Evolutionary conservation across 371 early-diverging fungal species (phyloP).

Genomic region (Mucor velutinosus): DNA sequence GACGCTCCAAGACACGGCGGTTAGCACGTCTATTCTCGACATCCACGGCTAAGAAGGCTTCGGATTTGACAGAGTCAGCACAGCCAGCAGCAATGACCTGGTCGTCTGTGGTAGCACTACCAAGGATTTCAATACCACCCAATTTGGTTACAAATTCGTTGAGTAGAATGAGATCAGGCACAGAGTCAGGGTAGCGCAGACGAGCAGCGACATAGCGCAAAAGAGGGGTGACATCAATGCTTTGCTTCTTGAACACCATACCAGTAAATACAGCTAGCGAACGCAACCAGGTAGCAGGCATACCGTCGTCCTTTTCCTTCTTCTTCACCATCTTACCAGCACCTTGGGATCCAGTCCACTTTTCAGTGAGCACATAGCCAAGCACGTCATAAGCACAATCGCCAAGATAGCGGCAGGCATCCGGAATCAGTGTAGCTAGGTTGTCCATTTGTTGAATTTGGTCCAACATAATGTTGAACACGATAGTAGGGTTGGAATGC

Average conservation of each 20-base stretch:
- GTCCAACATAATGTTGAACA: slow-evolving; percentile 75
- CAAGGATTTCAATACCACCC: slow-evolving; percentile 71
- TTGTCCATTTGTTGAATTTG: slow-evolving; percentile 88
- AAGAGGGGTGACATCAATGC: slow-evolving; percentile 64
- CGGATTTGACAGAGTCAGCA: slow-evolving; percentile 61
- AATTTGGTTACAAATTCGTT: slow-evolving; percentile 76
- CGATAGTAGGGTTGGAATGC: slow-evolving; percentile 82
- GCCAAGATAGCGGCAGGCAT: slow-evolving; percentile 84
- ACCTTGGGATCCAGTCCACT: slow-evolving; percentile 61
- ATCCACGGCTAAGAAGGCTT: slow-evolving; percentile 52
- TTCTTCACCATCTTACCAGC: slow-evolving; percentile 39
- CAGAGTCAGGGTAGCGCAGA: slow-evolving; percentile 52
- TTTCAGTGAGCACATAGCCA: slow-evolving; percentile 71
- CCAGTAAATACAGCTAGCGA: slow-evolving; percentile 77
- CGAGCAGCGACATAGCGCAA: slow-evolving; percentile 72
- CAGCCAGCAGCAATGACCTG: slow-evolving; percentile 75
- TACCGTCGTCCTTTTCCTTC: slow-evolving; percentile 65
- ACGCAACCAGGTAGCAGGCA: slow-evolving; percentile 54
- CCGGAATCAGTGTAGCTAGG: slow-evolving; percentile 81
- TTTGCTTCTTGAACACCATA: slow-evolving; percentile 70
- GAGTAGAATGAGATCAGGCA: slow-evolving; percentile 60
- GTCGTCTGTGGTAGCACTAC: slow-evolving; percentile 48
- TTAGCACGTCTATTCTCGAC: slow-evolving; percentile 54
- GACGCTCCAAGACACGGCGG: slow-evolving; percentile 57
- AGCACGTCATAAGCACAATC: slow-evolving; percentile 86